Evolutionary conservation across 1,139 yeast species (phyloP).

Genomic region (Petasospora fabianii): DNA sequence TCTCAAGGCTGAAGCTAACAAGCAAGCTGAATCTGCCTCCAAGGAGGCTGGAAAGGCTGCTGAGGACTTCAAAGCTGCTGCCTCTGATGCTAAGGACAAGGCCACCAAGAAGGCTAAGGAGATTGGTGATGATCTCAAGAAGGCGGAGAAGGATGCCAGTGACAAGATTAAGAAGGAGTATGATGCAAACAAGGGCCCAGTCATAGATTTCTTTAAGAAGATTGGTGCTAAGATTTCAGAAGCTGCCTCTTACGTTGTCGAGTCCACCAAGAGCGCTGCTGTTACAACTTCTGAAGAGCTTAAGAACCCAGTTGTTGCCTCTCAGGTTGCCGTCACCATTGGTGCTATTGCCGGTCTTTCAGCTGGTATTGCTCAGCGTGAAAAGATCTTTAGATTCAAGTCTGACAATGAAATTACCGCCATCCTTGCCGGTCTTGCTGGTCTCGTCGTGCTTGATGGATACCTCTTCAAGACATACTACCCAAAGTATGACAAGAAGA

Average conservation of each 20-base stretch:
- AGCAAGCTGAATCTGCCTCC: constrained; percentile 3
- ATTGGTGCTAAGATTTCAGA: constrained; percentile 20
- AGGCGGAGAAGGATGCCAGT: constrained; percentile 24
- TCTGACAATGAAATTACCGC: constrained; percentile 48
- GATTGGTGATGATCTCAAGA: constrained; percentile 19
- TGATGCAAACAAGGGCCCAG: constrained; percentile 25
- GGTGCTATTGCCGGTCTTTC: constrained; percentile 48
- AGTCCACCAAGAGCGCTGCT: constrained; percentile 20
- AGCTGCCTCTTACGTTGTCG: constrained; percentile 20
- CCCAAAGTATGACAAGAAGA: constrained; percentile 44
- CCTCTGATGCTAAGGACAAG: constrained; percentile 19
- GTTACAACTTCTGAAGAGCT: constrained; percentile 36
- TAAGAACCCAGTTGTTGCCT: constrained; percentile 59
- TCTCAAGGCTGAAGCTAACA: constrained; percentile 7
- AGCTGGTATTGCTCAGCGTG: constrained; percentile 50
- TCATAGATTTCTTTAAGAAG: constrained; percentile 23
- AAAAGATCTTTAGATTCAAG: constrained; percentile 35
- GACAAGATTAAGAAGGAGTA: constrained; percentile 26
- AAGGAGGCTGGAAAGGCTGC: constrained; percentile 11
- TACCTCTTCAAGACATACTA: constrained; percentile 50
- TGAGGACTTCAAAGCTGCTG: constrained; percentile 17
- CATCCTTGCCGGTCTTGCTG: constrained; percentile 53
- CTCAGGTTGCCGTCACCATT: constrained; percentile 50
- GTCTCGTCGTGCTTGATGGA: constrained; percentile 52
- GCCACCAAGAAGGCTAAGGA: constrained; percentile 19